Base-by-base conservation (phyloP, 2,329 filamentous ascomycete species). In the Coniosporium tulheliwenetii region DNA sequence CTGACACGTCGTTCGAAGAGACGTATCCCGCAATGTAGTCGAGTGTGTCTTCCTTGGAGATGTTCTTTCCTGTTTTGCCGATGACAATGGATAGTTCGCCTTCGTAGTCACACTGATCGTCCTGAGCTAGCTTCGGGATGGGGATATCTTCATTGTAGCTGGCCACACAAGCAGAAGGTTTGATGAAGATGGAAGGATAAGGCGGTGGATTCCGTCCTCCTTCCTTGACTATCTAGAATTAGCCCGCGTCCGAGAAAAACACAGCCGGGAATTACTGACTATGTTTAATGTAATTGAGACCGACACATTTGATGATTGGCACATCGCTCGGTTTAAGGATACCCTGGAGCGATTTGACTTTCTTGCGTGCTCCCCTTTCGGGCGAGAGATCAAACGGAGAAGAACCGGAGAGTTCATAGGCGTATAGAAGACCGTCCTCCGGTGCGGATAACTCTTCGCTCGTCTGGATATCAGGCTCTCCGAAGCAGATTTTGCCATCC, bases 271-370 rank as follows among this genome's bases (percentile, higher is more conserved):
- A 26, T 26, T 7, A 26, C 30, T 14, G n/a, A 60, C 57, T 71
- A 47, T 78, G 74, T 40, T 70, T 75, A 33, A 65, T 64, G 47
- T 77, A 77, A 48, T 79, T 77, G 26, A 78, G 50, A 0, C 74
- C 75, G 10, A 77, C 66, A 46, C 74, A 78, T 14, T 72, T 57
- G 3, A 79, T 49, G 36, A 75, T 72, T 0, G 71, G 69, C 0
- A 77, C 68, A 39, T 76, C 70, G 2, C 56, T 53, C 8, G 52
- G 55, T 0, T 64, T 60, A 30, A 78, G 51, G 0, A 73, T 73
- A 0, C 70, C 69, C 0, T 78, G 60, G 0, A 77, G 52, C 19
- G 19, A 26, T 26, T 26, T 26, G 19, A 26, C 19, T 26, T 26
- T 26, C 67, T 15, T 74, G 66, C 0, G 70, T 72, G 1, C 64